phyloP scores from a whole-genome alignment of 1,284 basidiomycete genomes.

The Pseudozyma sp. region DNA sequence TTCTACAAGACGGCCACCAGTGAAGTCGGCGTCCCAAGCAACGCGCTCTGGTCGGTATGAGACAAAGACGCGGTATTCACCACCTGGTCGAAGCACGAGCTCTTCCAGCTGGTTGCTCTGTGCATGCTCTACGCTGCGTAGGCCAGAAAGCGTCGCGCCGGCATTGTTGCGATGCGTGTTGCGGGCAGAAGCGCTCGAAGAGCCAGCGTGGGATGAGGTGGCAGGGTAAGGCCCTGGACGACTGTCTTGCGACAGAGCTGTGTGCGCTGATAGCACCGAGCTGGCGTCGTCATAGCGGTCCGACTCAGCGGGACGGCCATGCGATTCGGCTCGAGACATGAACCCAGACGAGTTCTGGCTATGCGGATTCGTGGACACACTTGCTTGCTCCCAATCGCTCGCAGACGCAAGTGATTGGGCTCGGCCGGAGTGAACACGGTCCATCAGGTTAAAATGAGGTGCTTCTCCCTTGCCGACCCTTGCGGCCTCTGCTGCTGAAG shows the following conservation, averaged over 20 bases:
- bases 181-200: constrained; percentile 26
- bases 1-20: constrained; percentile 69
- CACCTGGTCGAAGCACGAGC: constrained; percentile 72
- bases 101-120: constrained; percentile 71
- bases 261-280: constrained; percentile 48
- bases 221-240: constrained; percentile 51
- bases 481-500: constrained; percentile 28
- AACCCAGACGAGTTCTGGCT: constrained; percentile 46
- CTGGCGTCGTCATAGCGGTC: constrained; percentile 37
- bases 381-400: constrained; percentile 42
- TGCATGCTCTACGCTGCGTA: constrained; percentile 62
- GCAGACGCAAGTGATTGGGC: constrained; percentile 37
- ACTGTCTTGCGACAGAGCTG: constrained; percentile 59
- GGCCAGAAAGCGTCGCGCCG: constrained; percentile 38
- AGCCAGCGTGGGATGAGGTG: constrained; percentile 49
- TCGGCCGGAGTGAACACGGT: constrained; percentile 35
- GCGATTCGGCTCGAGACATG: constrained; percentile 35
- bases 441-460: constrained; percentile 45
- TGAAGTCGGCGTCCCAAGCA: constrained; percentile 56
- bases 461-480: constrained; percentile 20
- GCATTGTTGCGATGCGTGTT: constrained; percentile 26
- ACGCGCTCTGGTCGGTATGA: constrained; percentile 70
- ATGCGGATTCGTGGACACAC: constrained; percentile 42
- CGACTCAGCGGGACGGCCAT: constrained; percentile 22
- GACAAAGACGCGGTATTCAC: constrained; percentile 72